A percentile compares a stretch with the other conserved stretches of the same genome.
Conservation (phyloP, 2,329 filamentous ascomycete genomes). For the Nothophoma quercina region DNA sequence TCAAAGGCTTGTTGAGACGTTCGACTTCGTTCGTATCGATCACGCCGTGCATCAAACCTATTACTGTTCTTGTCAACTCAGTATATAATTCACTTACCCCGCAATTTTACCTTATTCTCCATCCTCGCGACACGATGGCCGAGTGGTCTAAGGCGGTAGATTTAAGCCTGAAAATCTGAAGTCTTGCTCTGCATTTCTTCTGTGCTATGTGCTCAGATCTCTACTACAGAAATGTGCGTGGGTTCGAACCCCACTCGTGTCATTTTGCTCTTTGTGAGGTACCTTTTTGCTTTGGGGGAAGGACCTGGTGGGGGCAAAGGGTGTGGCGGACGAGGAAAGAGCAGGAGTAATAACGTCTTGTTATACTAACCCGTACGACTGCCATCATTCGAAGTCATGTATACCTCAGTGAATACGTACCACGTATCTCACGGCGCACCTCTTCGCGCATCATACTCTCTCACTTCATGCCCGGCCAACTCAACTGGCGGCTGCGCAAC, state of each 20-base stretch:
- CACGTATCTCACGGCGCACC: too few relatives aligned
- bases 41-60: too few relatives aligned
- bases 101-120: background rate
- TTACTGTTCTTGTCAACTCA: too few relatives aligned
- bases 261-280: conserved; percentile 23
- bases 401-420: too few relatives aligned
- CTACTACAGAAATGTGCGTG: conserved; percentile 46
- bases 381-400: too few relatives aligned
- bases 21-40: too few relatives aligned
- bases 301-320: too few relatives aligned
- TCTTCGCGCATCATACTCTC: too few relatives aligned
- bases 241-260: conserved; percentile 43
- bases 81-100: background rate
- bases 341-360: too few relatives aligned
- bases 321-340: too few relatives aligned
- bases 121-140: conserved; percentile 35
- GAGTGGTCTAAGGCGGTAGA: conserved; percentile 47
- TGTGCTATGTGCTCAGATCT: conserved; percentile 17
- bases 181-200: conserved; percentile 12
- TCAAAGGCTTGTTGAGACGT: too few relatives aligned
- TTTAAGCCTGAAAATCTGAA: conserved; percentile 34
- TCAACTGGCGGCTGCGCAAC: conserved; percentile 3
- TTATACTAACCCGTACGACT: too few relatives aligned
- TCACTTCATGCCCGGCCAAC: background rate
- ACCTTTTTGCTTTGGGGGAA: background rate